Conservation (phyloP, 108 stramenopile genomes). For the Nannochloropsis oceanica region DNA sequence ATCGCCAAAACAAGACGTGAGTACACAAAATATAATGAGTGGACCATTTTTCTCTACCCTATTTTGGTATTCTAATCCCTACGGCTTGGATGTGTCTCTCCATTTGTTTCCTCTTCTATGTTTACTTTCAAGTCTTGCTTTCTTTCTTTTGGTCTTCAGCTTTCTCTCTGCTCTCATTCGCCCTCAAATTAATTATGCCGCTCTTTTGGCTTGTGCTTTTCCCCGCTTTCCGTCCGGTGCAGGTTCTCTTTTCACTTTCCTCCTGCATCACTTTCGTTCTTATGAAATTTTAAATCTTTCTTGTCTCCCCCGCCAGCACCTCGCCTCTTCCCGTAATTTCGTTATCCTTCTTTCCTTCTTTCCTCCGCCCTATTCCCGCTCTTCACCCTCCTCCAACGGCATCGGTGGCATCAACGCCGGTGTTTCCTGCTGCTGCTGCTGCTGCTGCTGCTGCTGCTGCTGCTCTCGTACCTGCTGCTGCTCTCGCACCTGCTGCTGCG, state of each 20-base stretch:
- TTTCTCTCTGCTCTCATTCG: no score
- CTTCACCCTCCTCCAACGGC: neutral
- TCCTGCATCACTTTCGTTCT: neutral
- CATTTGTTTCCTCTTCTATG: no score
- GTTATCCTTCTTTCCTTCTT: neutral
- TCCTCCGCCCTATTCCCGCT: neutral
- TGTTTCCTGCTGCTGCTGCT: neutral
- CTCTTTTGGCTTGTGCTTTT: neutral
- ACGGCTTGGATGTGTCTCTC: no score
- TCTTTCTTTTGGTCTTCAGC: no score
- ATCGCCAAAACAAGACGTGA: no score
- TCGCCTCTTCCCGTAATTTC: neutral
- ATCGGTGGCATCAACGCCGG: neutral
- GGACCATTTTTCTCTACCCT: no score
- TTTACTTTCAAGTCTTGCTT: no score
- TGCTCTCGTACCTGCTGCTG: neutral
- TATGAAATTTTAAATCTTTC: neutral
- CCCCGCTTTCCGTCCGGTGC: neutral
- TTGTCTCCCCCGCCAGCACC: neutral
- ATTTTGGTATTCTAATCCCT: no score
- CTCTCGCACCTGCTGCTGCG: neutral
- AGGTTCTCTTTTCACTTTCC: neutral
- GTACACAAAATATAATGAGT: no score
- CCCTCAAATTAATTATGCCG: neutral
- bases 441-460: neutral